Conservation (phyloP, 192 early-diverging fungal species). For the Coemansia erecta region DNA sequence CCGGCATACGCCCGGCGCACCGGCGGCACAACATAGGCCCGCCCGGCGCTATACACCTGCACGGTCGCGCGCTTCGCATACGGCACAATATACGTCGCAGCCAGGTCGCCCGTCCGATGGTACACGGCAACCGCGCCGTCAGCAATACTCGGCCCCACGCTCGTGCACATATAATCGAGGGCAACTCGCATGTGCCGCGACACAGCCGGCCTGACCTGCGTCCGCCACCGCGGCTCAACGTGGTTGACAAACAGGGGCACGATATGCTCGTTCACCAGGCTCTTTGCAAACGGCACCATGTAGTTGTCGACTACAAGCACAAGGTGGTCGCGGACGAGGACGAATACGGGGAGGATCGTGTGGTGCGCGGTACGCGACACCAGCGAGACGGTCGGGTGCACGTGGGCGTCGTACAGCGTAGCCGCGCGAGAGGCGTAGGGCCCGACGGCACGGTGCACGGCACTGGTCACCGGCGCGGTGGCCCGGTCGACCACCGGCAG, state of each 20-base stretch:
- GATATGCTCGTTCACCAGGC: constrained; percentile 26
- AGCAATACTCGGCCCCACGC: constrained; percentile 29
- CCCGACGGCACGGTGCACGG: constrained; percentile 16
- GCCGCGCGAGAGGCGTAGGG: constrained; percentile 21
- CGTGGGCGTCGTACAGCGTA: constrained; percentile 15
- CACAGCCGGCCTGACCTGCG: constrained; percentile 37
- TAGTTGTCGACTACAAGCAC: constrained; percentile 15
- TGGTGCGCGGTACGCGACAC: constrained; percentile 7
- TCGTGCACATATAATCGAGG: constrained; percentile 26
- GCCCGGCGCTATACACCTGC: constrained; percentile 16
- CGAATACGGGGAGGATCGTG: constrained; percentile 16
- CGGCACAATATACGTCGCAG: constrained; percentile 26
- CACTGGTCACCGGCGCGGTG: constrained; percentile 20
- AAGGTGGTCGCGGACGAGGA: neutral
- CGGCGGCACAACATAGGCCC: constrained; percentile 26
- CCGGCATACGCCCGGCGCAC: constrained; percentile 17
- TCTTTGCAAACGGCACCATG: constrained; percentile 25
- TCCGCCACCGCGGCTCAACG: constrained; percentile 38
- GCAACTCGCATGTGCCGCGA: constrained; percentile 27
- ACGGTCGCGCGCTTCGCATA: constrained; percentile 25
- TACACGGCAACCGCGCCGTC: constrained; percentile 23
- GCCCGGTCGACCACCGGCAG: constrained; percentile 22
- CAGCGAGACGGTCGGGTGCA: constrained; percentile 26
- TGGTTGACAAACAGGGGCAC: constrained; percentile 39
- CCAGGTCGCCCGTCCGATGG: constrained; percentile 17